These are phyloP conservation scores for Manihot esculenta DNA, from an alignment of 441 rosid species.

Conservation along the genomic window DNA sequence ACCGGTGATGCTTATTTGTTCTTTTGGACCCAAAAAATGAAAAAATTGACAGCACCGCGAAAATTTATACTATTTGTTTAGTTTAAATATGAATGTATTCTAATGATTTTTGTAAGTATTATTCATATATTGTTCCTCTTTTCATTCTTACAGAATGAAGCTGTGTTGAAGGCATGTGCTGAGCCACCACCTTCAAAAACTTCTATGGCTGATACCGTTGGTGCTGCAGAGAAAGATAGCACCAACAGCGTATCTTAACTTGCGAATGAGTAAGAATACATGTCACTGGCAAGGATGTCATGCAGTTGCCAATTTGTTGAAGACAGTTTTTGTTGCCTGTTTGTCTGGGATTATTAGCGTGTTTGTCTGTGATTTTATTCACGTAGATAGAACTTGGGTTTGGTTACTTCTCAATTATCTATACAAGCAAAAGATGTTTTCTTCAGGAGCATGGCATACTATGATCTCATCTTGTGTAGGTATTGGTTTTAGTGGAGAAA, in stretches of 20 bases:
- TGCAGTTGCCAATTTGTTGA: conserved; percentile 3
- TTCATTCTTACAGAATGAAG: conserved; percentile 64
- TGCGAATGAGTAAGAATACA: conserved; percentile 11
- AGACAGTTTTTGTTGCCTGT: background rate
- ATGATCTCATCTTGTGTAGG: too few relatives aligned
- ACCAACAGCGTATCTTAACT: background rate
- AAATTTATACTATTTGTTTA: background rate
- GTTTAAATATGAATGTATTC: background rate
- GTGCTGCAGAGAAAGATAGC: conserved; percentile 24
- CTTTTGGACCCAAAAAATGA: background rate
- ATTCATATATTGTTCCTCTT: background rate
- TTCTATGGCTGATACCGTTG: conserved; percentile 21
- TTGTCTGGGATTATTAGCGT: background rate
- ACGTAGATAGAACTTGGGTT: background rate
- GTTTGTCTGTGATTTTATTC: background rate
- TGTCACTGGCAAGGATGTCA: background rate
- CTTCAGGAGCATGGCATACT: background rate
- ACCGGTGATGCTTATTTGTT: background rate
- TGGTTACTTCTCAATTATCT: too few relatives aligned
- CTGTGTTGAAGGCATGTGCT: conserved; percentile 67
- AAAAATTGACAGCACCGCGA: background rate
- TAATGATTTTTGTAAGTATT: background rate
- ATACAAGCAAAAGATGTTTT: background rate
- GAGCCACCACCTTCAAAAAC: conserved; percentile 49
- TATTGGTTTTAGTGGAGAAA: background rate